These are phyloP conservation scores for Fusarium tanahbumbuense DNA, from an alignment of 2,329 filamentous ascomycete species.

Conservation along the genomic window DNA sequence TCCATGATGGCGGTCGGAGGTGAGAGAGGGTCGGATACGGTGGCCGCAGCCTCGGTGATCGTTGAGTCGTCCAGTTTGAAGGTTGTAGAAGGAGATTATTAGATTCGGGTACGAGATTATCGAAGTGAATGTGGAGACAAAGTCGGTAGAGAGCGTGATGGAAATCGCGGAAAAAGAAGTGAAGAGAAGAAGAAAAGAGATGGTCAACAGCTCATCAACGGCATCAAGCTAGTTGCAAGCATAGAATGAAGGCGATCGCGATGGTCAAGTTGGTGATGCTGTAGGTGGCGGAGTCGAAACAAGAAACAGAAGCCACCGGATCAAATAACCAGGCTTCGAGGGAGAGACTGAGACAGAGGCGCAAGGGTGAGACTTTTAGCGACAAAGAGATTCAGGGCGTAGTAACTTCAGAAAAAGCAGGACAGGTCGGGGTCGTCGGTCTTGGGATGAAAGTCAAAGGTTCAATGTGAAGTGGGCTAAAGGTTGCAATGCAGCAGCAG, in stretches of 20 bases:
- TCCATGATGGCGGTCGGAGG: conserved; percentile 58
- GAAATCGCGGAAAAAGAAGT: conserved; percentile 9
- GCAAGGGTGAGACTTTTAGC: background rate
- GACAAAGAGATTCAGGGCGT: background rate
- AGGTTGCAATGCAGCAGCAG: conserved; percentile 30
- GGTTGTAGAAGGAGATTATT: conserved; percentile 18
- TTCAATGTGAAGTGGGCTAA: background rate
- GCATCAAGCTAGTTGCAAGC: conserved; percentile 44
- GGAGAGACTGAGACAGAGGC: conserved; percentile 33
- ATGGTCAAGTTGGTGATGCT: conserved; percentile 16
- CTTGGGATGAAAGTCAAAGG: background rate
- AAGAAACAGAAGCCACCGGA: conserved; percentile 31
- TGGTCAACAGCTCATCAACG: conserved; percentile 40
- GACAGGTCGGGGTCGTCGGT: background rate
- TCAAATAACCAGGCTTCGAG: conserved; percentile 5
- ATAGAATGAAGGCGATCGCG: conserved; percentile 17
- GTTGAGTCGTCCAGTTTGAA: conserved; percentile 60
- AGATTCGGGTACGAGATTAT: conserved; percentile 18
- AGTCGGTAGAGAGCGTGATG: conserved; percentile 42
- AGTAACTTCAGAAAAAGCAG: background rate
- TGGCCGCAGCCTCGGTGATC: conserved; percentile 41
- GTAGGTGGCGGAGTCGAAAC: conserved; percentile 30
- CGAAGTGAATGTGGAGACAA: conserved; percentile 32
- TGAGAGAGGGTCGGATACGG: conserved; percentile 26
- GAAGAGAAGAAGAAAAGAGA: conserved; percentile 17